Evolutionary conservation across 2,329 filamentous ascomycete species (phyloP).

Genomic region (Scytalidium sp.): DNA sequence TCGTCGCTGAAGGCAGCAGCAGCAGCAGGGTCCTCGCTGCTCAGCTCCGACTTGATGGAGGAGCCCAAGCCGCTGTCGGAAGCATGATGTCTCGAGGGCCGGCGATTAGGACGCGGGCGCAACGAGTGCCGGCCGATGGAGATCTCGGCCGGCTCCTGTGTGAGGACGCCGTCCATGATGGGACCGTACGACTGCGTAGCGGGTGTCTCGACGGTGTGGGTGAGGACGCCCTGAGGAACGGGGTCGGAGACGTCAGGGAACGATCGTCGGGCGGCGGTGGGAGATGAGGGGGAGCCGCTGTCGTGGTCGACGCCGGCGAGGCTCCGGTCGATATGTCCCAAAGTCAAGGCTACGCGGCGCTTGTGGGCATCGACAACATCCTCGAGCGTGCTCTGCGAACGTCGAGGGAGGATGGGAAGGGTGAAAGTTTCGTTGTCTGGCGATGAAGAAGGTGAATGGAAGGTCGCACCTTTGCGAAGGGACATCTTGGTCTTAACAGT

Average conservation of each 20-base stretch:
- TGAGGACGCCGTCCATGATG: constrained; percentile 38
- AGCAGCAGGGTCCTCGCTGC: constrained; percentile 44
- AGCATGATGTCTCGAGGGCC: constrained; percentile 62
- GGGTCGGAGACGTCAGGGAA: constrained; percentile 56
- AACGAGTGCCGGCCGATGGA: constrained; percentile 47
- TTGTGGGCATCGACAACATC: constrained; percentile 68
- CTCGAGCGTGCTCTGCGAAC: constrained; percentile 68
- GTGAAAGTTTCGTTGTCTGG: constrained; percentile 34
- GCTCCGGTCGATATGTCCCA: constrained; percentile 63
- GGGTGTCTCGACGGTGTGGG: constrained; percentile 51
- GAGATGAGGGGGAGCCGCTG: too few species aligned
- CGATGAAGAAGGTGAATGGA: constrained; percentile 40
- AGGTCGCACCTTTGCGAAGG: constrained; percentile 70
- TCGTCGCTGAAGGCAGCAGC: constrained; percentile 35
- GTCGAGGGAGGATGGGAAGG: constrained; percentile 48
- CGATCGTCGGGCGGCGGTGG: constrained; percentile 32
- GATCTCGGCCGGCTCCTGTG: constrained; percentile 32
- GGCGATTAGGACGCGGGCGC: constrained; percentile 50
- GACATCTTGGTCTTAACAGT: constrained; percentile 52
- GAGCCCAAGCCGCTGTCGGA: constrained; percentile 89
- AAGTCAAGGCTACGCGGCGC: constrained; percentile 64
- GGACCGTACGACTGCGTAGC: constrained; percentile 24
- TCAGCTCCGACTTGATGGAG: constrained; percentile 61
- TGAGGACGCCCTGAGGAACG: constrained; percentile 57
- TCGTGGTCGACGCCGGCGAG: constrained; percentile 45